phyloP scores from a whole-genome alignment of 1,139 yeast genomes.

The Suhomyces kunorum region DNA sequence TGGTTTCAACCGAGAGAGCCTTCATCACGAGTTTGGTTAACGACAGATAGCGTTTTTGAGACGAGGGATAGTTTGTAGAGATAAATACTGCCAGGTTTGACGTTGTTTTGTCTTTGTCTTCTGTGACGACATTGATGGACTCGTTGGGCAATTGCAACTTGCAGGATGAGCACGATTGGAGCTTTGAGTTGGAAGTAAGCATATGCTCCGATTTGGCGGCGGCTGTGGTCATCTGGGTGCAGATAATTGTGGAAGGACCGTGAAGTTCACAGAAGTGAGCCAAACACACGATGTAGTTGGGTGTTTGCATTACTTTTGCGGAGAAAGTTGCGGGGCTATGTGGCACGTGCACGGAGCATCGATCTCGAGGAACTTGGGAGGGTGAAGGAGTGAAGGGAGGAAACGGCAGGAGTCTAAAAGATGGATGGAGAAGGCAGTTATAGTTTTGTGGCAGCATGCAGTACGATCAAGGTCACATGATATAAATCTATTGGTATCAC shows the following conservation, averaged over 20 bases:
- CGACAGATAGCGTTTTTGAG: slow-evolving; percentile 53
- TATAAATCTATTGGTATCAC: too few relatives aligned
- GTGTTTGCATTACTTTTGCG: slow-evolving; percentile 12
- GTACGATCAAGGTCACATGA: too few relatives aligned
- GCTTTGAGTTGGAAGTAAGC: slow-evolving; percentile 29
- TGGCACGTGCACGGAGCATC: neutral
- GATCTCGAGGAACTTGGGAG: neutral
- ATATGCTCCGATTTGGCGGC: slow-evolving; percentile 28
- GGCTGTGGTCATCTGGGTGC: slow-evolving; percentile 56
- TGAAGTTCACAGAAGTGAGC: slow-evolving; percentile 87
- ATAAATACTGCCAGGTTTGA: slow-evolving; percentile 18
- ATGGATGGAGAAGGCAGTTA: too few relatives aligned
- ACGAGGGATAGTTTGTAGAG: slow-evolving; percentile 67
- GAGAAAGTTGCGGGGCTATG: too few relatives aligned
- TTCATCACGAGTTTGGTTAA: slow-evolving; percentile 63
- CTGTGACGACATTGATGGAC: slow-evolving; percentile 25
- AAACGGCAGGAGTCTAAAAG: too few relatives aligned
- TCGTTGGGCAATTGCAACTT: slow-evolving; percentile 49
- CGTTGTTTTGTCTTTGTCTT: slow-evolving; percentile 1
- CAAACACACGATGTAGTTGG: slow-evolving; percentile 49
- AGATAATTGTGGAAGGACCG: slow-evolving; percentile 76
- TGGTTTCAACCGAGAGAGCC: slow-evolving; percentile 71
- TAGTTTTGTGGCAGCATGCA: too few relatives aligned
- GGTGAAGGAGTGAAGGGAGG: too few relatives aligned
- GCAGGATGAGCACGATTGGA: slow-evolving; percentile 63